phyloP scores from a whole-genome alignment of 139 green algal genomes.

The Spirogloea muscicola region DNA sequence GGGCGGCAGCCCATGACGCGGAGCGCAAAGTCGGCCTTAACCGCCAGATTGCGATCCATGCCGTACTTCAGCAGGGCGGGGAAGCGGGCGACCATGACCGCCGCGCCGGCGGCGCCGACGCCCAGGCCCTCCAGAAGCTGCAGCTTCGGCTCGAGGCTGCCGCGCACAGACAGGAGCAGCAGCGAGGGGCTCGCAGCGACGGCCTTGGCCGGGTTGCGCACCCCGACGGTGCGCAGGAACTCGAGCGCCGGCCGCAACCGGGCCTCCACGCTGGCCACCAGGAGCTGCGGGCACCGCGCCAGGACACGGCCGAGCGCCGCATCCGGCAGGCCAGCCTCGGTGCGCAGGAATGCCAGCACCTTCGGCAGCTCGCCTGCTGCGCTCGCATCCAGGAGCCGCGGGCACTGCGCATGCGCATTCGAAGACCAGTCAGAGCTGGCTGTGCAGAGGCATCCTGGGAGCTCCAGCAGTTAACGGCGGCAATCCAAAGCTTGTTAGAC shows the following conservation, averaged over 20 bases:
- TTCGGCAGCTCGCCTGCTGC: background rate
- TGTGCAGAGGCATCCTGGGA: too few species aligned
- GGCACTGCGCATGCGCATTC: too few species aligned
- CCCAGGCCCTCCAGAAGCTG: conserved; percentile 16
- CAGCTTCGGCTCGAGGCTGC: conserved; percentile 15
- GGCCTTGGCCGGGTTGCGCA: conserved; percentile 5
- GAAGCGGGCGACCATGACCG: conserved; percentile 8
- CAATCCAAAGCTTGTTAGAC: too few species aligned
- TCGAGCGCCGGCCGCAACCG: conserved; percentile 11
- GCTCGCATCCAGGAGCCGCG: background rate
- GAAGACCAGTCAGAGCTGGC: too few species aligned
- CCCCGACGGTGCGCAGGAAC: conserved; percentile 10
- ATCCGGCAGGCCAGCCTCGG: background rate
- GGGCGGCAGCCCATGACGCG: too few species aligned
- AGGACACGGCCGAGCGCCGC: conserved; percentile 1
- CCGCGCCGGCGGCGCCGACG: background rate
- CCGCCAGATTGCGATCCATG: conserved; percentile 7
- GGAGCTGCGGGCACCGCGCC: conserved; percentile 1
- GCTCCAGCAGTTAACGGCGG: too few species aligned
- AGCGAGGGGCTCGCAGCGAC: conserved; percentile 11
- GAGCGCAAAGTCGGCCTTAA: conserved; percentile 26
- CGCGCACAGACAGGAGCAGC: background rate
- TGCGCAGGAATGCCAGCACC: conserved; percentile 9
- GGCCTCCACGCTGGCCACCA: background rate
- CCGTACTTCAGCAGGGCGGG: conserved; percentile 12